A percentile compares a stretch with the other conserved stretches of the same genome.
Evolutionary conservation across 306 rosid genomes (phyloP).

Genomic region (Benincasa hispida): DNA sequence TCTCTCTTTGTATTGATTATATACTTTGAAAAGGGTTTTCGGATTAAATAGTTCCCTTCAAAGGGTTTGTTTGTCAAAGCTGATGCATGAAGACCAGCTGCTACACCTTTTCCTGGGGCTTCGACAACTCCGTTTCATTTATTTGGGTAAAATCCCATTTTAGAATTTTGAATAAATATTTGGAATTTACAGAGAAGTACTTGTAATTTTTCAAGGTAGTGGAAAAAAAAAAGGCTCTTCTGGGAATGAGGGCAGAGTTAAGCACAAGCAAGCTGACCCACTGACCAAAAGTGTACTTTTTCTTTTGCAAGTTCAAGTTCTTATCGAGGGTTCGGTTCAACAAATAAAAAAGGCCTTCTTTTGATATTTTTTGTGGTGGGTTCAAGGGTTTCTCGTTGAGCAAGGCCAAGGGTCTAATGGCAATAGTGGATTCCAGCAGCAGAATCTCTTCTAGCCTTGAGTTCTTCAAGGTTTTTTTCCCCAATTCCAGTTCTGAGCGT

Average conservation of each 20-base stretch:
- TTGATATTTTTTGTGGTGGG: background rate
- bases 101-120: background rate
- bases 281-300: background rate
- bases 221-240: background rate
- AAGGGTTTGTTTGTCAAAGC: too few species aligned
- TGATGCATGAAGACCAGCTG: background rate
- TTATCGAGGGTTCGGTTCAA: background rate
- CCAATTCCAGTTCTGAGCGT: background rate
- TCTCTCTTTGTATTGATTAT: background rate
- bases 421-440: background rate
- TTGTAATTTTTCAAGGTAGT: too few species aligned
- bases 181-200: too few species aligned
- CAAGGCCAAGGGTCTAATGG: background rate
- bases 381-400: background rate
- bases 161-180: too few species aligned
- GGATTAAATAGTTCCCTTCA: too few species aligned
- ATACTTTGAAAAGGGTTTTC: background rate
- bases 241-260: background rate
- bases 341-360: background rate
- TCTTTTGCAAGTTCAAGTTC: background rate
- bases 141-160: too few species aligned
- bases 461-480: constrained; percentile 12
- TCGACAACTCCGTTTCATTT: too few species aligned
- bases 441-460: background rate
- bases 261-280: background rate